Evolutionary conservation across 768 basidiomycete genomes (phyloP).

Genomic region (Trametes maxima): DNA sequence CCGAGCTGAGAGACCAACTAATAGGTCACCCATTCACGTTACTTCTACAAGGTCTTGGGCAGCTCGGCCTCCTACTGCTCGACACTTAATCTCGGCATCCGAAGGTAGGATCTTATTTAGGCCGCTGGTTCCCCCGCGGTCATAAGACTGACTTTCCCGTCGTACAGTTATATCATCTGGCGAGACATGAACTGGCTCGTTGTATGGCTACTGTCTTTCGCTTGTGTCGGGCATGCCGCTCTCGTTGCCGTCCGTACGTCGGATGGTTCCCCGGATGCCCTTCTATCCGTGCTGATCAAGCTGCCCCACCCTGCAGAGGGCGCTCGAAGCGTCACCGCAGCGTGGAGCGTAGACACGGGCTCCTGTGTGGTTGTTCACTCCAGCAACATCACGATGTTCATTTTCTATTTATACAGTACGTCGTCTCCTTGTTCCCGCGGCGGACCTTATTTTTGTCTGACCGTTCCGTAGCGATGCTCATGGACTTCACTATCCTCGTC

Average conservation of each 20-base stretch:
- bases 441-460: too few relatives aligned
- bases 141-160: neutral
- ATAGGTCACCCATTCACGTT: neutral
- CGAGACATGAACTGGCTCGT: slow-evolving; percentile 15
- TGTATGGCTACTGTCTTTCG: slow-evolving; percentile 2
- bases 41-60: slow-evolving; percentile 1
- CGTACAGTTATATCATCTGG: slow-evolving; percentile 16
- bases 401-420: slow-evolving; percentile 21
- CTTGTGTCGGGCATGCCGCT: slow-evolving; percentile 9
- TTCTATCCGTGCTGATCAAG: neutral
- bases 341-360: neutral
- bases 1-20: neutral
- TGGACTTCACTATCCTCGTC: slow-evolving; percentile 13
- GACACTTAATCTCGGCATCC: slow-evolving; percentile 11
- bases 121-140: neutral
- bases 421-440: neutral
- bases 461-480: slow-evolving; percentile 1
- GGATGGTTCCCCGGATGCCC: neutral
- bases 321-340: slow-evolving; percentile 3
- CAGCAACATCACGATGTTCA: slow-evolving; percentile 14
- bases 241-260: slow-evolving; percentile 13
- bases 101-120: neutral
- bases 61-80: slow-evolving; percentile 15
- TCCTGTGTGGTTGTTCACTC: slow-evolving; percentile 4
- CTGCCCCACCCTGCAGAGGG: neutral